Evolutionary conservation across 306 rosid species (phyloP), one percentile per base, ranked within the genome.

Genomic region (Fragaria vesca): DNA sequence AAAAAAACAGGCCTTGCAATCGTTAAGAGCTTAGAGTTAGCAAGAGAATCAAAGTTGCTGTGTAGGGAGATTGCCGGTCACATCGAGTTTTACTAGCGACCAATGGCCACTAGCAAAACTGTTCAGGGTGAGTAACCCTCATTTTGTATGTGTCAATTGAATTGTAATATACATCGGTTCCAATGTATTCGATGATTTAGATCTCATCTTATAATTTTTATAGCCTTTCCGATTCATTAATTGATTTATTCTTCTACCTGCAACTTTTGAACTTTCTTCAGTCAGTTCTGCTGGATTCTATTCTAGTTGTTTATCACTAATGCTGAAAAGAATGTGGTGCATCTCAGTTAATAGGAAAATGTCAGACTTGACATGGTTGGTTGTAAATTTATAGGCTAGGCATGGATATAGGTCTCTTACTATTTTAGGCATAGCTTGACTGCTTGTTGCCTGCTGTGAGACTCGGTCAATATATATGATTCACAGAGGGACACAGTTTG

Each of bases 1-100:
- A 85, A 81, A 54, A 85, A 60, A 82, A 96, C 97, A 66, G 98
- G 99, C 61, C 78, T 90, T 60, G 91, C 90, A 34, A 91, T 91
- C 75, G 77, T 85, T 28, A 90, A 82, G 80, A 96, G 98, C 86
- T 76, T 89, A 12, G 82, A 90, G 78, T 79, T 93, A 72, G 98
- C 99, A n/a, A 77, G 85, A 78, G 86, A 89, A 43, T 78, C 98
- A 18, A 96, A 88, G 87, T 80, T 96, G 45, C 67, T 93, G 54
- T 96, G 98, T 58, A 84, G 90, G 79, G 98, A 96, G 67, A 83
- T 88, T 77, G 93, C 94, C 2, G 96, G 98, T 12, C 94, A 93
- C 79, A 76, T 90, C 42, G 99, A 93, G 71, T 91, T 89, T 78
- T 90, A 66, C 79, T 71, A 80, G 74, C 83, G 76, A 88, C 73